Evolutionary conservation across 331 rosid genomes (phyloP), one percentile per base, ranked within the genome.

Genomic region (Cydonia oblonga): DNA sequence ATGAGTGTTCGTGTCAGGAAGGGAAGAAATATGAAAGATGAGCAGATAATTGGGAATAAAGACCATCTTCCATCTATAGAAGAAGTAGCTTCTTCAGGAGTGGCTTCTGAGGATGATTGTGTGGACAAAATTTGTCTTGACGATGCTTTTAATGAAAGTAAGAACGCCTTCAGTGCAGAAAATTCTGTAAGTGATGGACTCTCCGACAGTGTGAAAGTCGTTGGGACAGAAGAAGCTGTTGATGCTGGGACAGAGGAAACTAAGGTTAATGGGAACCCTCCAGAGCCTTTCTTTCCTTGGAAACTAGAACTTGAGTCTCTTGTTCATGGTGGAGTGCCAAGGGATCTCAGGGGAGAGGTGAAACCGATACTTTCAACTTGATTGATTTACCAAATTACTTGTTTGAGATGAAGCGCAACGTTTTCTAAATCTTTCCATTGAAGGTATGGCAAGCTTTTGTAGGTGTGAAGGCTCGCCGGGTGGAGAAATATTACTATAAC

Each of bases 361-460:
- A 74, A 73, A 75, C 72, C 23, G 30, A 49, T 72, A 56, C 29
- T 53, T 76, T 75, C 63, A 60, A 64, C 57, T 78, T 69, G 67
- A 64, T 65, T 28, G 64, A 66, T 75, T 57, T 68, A 73, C 69
- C 74, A 60, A 76, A 32, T 69, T 30, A 14, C 73, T 75, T 74
- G 57, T 60, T 75, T 74, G 52, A 81, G 46, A 63, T 72, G 71
- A 76, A 63, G 59, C 69, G 76, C 79, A 79, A 62, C 57, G 68
- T 74, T 70, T 66, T 72, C 84, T 81, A 65, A 84, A 79, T 78
- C 62, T 85, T 82, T 38, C 76, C 76, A 59, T 89, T 81, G 81
- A 90, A 93, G 98, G 91, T 89, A 78, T 93, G 98, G 98, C 98
- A 93, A 88, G 98, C 96, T 79, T 91, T 93, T 80, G 91, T 84